Base-by-base conservation (phyloP, 306 rosid species). In the Albizia julibrissin region DNA sequence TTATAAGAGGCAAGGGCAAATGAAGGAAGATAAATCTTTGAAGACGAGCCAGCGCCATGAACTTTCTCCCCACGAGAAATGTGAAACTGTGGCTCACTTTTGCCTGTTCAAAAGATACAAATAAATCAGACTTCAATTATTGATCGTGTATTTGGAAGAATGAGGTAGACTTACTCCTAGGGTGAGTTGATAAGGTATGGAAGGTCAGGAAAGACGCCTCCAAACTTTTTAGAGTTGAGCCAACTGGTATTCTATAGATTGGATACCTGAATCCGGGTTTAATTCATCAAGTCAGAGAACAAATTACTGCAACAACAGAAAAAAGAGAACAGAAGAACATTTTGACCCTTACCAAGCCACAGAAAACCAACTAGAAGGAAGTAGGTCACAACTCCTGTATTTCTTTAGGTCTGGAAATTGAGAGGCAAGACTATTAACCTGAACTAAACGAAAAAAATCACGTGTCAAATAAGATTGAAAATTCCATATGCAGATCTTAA, bases 1-100 rank as follows among this genome's bases (percentile, higher is more conserved):
- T 91, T 91, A 56, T 87, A 89, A 65, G 89, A 81, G 52, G 93
- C 90, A 58, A 91, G 89, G 74, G 79, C 92, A 79, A 91, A 91
- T 73, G 81, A 44, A 11, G 89, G 88, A 76, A 91, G 67, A 74
- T 89, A 70, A 16, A 84, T 76, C 61, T 82, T 84, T 46, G 56
- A 42, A 13, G 58, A 26, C 3, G n/a, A 31, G 24, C 62, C 80
- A 10, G 68, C 76, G 27, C 82, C 84, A 50, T 76, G 58, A 26
- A 80, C 74, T 81, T 80, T 84, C 80, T 79, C 78, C 80, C 87
- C 83, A 65, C 83, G 69, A 66, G 89, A 84, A 87, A 80, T 69
- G 82, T 64, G 83, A 24, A 72, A 67, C 64, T 69, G 75, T 6
- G 69, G 68, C 13, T 72, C 85, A 64, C 47, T 75, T 78, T 83